Evolutionary conservation across 345 rosid species (phyloP), one percentile per base, ranked within the genome.

Genomic region (Eutrema yunnanense): DNA sequence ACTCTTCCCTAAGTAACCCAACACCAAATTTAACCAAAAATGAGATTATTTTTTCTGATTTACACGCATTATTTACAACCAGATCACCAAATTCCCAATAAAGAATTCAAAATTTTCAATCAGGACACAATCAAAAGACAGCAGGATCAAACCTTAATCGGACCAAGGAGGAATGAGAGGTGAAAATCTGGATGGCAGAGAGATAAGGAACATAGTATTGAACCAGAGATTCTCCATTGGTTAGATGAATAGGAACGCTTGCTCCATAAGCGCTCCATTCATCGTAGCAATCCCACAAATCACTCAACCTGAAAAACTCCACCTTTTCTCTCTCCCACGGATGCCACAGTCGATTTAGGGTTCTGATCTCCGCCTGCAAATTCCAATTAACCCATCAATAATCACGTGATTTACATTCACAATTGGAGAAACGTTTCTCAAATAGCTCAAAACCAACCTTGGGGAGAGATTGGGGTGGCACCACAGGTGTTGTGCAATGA

Each of bases 221-320:
- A 58, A 90, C 87, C 16, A 92, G 73, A 54, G 92, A 85, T 41
- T 78, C 77, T 19, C 82, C 85, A 75, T 83, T 80, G 82, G 76
- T 63, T 50, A 86, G 6, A 57, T 61, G 78, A 77, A 95, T 80
- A 49, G 99, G 99, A 48, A 95, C 98, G 4, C 98, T 97, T 16
- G 96, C 99, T 51, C 99, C 99, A 76, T 95, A 95, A 13, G 96
- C 98, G 63, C 99, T 95, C 99, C 99, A 95, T 84, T 95, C 98
- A 81, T 92, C 94, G 27, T 83, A 95, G 73, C 92, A 85, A 68
- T 72, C 84, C 99, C 99, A 95, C 13, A 95, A 86, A 87, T 92
- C 97, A 78, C 83, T 74, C 75, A 95, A 74, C 54, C 86, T 88
- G 71, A 92, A 95, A 78, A 81, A 95, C 64, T 92, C 97, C n/a